Evolutionary conservation across 208 protist species (phyloP).

Genomic region (Leishmania major): DNA sequence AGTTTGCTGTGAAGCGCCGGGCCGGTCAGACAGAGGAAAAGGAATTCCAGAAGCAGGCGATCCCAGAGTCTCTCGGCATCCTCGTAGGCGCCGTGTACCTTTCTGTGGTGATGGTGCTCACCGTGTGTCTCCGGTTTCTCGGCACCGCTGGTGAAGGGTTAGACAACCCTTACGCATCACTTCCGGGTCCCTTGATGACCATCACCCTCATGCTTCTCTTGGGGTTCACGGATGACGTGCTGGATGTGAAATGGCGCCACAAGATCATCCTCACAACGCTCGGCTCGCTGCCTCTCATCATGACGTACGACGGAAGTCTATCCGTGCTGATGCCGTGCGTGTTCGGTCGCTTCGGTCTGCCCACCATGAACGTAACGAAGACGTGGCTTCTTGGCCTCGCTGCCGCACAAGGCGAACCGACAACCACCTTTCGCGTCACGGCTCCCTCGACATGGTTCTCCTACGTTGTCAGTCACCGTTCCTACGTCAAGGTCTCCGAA

Average conservation of each 20-base stretch:
- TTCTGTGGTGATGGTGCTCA: slow-evolving; percentile 58
- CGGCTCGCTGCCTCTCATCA: slow-evolving; percentile 94
- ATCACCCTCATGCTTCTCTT: slow-evolving; percentile 98
- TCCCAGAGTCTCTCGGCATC: slow-evolving; percentile 85
- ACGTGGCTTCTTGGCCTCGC: slow-evolving; percentile 17
- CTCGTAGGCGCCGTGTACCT: slow-evolving; percentile 77
- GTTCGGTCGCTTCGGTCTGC: slow-evolving; percentile 29
- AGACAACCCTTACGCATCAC: slow-evolving; percentile 44
- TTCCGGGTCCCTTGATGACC: slow-evolving; percentile 90
- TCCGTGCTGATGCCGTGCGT: slow-evolving; percentile 88
- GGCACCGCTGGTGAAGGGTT: slow-evolving; percentile 21
- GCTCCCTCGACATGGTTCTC: slow-evolving; percentile 21
- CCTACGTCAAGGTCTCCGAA: slow-evolving; percentile 16
- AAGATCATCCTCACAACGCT: slow-evolving; percentile 98
- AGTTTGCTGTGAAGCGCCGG: slow-evolving; percentile 48
- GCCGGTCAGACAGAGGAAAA: slow-evolving; percentile 28
- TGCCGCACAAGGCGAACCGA: neutral
- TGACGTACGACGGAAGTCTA: slow-evolving; percentile 91
- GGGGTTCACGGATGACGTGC: slow-evolving; percentile 99
- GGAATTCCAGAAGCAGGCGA: slow-evolving; percentile 40
- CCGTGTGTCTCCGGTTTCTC: slow-evolving; percentile 37
- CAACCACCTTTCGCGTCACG: neutral
- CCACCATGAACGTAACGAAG: slow-evolving; percentile 18
- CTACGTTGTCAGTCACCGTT: slow-evolving; percentile 10
- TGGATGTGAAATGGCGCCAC: slow-evolving; percentile 97